Evolutionary conservation across 768 basidiomycete species (phyloP).

Genomic region (Mrakia gelida): DNA sequence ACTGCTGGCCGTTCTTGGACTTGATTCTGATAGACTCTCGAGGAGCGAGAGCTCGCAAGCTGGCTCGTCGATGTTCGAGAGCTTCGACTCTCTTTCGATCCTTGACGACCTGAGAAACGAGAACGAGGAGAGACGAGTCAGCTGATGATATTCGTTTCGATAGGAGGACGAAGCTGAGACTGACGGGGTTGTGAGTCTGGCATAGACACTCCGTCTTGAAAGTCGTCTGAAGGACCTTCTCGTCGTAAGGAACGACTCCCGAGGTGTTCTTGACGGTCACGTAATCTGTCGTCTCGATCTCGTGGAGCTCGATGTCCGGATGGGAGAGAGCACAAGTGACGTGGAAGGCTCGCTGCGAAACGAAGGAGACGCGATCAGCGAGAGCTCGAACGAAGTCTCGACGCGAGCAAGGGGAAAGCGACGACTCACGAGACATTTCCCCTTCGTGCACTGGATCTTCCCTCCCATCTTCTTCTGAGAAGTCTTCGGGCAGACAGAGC

Average conservation of each 20-base stretch:
- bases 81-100: conserved; percentile 26
- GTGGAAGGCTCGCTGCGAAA: conserved; percentile 79
- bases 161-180: background rate
- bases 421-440: conserved; percentile 30
- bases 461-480: conserved; percentile 42
- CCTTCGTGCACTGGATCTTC: conserved; percentile 76
- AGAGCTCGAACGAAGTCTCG: background rate
- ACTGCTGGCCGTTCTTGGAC: conserved; percentile 21
- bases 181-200: conserved; percentile 28
- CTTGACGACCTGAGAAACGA: conserved; percentile 17
- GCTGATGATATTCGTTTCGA: too few species aligned
- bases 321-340: conserved; percentile 77
- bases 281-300: conserved; percentile 13
- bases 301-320: conserved; percentile 33
- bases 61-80: background rate
- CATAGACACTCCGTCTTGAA: conserved; percentile 23
- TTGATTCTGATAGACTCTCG: conserved; percentile 14
- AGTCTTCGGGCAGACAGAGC: conserved; percentile 71
- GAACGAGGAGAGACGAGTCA: background rate
- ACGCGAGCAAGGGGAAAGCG: background rate
- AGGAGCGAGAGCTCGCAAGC: conserved; percentile 8
- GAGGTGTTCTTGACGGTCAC: conserved; percentile 6
- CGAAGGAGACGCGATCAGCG: background rate
- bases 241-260: background rate
- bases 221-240: background rate